Percentiles rank a stretch among this genome's conserved stretches.
Conservation (phyloP, 78 protist genomes). For the Cavenderia fasciculata region DNA sequence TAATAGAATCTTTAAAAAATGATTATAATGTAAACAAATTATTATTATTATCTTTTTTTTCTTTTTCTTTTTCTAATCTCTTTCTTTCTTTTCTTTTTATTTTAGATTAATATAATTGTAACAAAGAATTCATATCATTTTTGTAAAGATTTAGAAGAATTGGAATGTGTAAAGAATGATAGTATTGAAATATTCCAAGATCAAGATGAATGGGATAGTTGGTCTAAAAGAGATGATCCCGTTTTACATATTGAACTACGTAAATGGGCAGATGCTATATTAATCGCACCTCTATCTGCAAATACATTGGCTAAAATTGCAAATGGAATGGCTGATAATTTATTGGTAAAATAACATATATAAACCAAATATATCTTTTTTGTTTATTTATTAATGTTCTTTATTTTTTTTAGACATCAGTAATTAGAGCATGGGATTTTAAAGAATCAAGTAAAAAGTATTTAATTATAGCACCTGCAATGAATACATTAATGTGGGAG, state of each 20-base stretch:
- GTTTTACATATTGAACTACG: conserved; percentile 84
- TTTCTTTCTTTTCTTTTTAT: background rate
- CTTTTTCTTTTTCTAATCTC: background rate
- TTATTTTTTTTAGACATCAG: conserved; percentile 1
- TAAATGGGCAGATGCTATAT: conserved; percentile 90
- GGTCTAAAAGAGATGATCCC: conserved; percentile 67
- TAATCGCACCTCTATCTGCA: conserved; percentile 95
- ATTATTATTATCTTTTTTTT: background rate
- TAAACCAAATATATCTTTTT: background rate
- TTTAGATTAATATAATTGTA: conserved; percentile 41
- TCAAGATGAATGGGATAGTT: conserved; percentile 85
- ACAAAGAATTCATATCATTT: conserved; percentile 76
- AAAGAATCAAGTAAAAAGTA: conserved; percentile 40
- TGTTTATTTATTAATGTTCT: background rate
- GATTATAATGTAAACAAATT: conserved; percentile 51
- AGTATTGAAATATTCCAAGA: conserved; percentile 27
- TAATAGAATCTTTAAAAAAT: background rate
- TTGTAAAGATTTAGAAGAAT: background rate
- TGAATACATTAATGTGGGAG: conserved; percentile 96
- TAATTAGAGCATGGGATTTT: conserved; percentile 89
- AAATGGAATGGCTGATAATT: conserved; percentile 91
- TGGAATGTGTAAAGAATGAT: background rate
- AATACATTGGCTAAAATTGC: conserved; percentile 93
- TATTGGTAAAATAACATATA: conserved; percentile 81
- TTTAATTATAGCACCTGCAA: conserved; percentile 93